Conservation (phyloP, 2,329 filamentous ascomycete genomes). For the Coniochaeta sp. region DNA sequence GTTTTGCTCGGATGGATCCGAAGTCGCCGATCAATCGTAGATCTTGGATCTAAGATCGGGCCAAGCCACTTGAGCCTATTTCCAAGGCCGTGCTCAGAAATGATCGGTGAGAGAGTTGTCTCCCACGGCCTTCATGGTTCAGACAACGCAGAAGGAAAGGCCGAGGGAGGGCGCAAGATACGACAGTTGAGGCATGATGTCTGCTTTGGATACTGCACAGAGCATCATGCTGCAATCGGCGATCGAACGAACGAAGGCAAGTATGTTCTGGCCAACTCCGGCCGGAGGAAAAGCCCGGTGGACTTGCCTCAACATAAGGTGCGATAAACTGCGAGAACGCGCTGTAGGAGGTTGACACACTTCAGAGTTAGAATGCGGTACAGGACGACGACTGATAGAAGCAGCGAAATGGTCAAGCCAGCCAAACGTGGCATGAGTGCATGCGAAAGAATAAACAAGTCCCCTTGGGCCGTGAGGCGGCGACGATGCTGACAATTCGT, state of each 20-base stretch:
- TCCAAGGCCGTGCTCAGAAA: not conserved
- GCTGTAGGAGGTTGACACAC: not conserved
- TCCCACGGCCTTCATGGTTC: not conserved
- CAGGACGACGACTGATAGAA: not conserved
- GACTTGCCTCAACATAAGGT: not conserved
- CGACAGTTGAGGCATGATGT: not conserved
- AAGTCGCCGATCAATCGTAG: not conserved
- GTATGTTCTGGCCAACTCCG: not conserved
- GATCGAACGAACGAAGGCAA: not conserved
- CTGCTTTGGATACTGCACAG: not conserved
- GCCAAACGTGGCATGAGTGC: not conserved
- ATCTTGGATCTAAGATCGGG: not conserved
- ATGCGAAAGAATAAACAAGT: not conserved
- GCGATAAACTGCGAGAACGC: not conserved
- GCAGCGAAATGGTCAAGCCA: not conserved
- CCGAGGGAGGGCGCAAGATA: not conserved
- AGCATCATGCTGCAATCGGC: not conserved
- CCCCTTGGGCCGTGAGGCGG: not conserved
- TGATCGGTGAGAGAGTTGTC: not conserved
- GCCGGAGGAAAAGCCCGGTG: not conserved
- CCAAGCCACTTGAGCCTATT: not conserved
- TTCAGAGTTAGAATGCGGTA: not conserved
- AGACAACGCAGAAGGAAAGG: not conserved
- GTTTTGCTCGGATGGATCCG: not conserved
- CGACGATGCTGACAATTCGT: not conserved